Evolutionary conservation across 169 alveolate species (phyloP).

Genomic region (Theileria annulata): DNA sequence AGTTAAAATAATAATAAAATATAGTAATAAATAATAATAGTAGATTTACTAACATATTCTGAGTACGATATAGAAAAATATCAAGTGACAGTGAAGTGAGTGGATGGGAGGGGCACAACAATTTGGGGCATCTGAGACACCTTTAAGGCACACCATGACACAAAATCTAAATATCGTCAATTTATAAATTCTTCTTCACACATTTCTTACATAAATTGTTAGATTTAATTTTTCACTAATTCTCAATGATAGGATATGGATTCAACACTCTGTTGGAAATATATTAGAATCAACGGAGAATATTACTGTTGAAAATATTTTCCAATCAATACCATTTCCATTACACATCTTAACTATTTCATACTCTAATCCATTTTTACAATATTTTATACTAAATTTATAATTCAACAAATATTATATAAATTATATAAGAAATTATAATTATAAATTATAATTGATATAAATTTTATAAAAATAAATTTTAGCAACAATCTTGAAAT

Average conservation of each 20-base stretch:
- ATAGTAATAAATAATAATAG: no score
- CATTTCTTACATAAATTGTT: background rate
- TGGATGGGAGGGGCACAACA: slow-evolving; percentile 17
- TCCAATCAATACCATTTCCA: no score
- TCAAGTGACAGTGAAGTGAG: slow-evolving; percentile 4
- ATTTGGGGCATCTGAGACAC: slow-evolving; percentile 23
- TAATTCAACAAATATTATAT: no score
- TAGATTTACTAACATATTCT: slow-evolving; percentile 28
- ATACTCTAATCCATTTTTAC: no score
- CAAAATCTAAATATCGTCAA: background rate
- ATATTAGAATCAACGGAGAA: background rate
- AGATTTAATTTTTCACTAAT: background rate
- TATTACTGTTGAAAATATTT: no score
- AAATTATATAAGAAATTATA: no score
- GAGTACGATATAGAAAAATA: slow-evolving; percentile 27
- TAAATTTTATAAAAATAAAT: no score
- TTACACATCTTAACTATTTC: no score
- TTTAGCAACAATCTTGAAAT: background rate
- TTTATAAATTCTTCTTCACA: background rate
- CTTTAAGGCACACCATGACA: background rate
- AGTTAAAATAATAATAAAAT: no score
- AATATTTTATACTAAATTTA: no score
- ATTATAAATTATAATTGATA: no score
- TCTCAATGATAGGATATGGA: background rate
- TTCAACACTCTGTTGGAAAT: no score